Conservation (phyloP, 495 filamentous ascomycete genomes). For the Tuber calosporum region DNA sequence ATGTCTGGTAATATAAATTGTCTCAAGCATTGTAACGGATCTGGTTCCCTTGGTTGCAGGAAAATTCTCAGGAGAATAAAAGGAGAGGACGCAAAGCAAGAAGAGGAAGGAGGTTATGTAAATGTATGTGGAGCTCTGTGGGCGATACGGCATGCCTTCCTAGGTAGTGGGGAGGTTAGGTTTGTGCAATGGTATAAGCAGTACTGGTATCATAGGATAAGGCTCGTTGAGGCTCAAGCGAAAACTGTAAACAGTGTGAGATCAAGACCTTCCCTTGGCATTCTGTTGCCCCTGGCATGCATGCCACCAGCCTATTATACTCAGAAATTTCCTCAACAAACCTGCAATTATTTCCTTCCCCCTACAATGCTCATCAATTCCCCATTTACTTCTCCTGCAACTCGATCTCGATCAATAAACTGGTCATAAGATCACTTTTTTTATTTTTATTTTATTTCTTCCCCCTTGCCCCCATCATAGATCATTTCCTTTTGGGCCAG, state of each 20-base stretch:
- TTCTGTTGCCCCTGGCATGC: not conserved
- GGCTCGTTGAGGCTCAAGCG: not conserved
- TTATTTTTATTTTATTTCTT: not conserved
- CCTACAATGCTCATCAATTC: not conserved
- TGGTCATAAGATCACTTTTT: not conserved
- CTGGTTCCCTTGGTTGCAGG: not conserved
- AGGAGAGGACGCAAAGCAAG: not conserved
- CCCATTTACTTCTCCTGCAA: not conserved
- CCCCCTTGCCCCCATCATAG: not conserved
- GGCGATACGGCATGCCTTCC: not conserved
- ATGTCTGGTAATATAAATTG: slow-evolving; percentile 79
- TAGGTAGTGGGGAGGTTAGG: not conserved
- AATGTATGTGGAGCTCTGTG: not conserved
- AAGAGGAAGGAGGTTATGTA: not conserved
- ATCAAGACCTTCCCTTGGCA: not conserved
- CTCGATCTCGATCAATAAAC: not conserved
- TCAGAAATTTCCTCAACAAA: not conserved
- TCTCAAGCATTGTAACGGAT: slow-evolving; percentile 50
- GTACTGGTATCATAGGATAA: too few relatives aligned
- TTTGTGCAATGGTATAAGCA: too few relatives aligned
- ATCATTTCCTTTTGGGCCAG: not conserved
- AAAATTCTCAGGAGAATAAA: not conserved
- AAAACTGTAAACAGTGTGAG: too few relatives aligned
- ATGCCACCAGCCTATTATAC: not conserved
- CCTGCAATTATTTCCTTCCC: not conserved